Base-by-base conservation (phyloP, 2,329 filamentous ascomycete species). In the Aspergillus sp. region DNA sequence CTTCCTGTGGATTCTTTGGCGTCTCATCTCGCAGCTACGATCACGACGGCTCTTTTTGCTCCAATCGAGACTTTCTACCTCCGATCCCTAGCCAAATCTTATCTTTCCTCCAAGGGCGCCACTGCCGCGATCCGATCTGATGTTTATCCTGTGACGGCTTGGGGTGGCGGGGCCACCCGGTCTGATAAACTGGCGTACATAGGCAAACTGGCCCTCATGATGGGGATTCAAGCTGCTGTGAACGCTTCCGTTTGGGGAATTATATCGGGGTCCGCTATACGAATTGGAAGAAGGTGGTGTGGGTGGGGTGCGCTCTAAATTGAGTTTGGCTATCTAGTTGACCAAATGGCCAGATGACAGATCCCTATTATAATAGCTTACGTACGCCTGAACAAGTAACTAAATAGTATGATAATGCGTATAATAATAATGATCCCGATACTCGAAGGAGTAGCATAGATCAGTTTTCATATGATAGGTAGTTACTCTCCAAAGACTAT, bases 1-100 rank as follows among this genome's bases (percentile, higher is more conserved):
- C 72, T 75, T 34, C 74, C 75, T 5, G 71, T 74, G 11, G 75
- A 78, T 61, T 73, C 75, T 7, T 68, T 78, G 24, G 71, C 76
- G 18, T 76, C 73, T 5, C 74, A 78, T 48, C 63, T 78, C 22
- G 71, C 76, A 7, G 68, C 71, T 5, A 60, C 76, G 36, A 62
- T 75, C 38, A 75, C 71, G 8, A 69, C 64, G 12, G 62, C 73
- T n/a, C 59, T 77, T 8, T 72, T 77, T 44, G 68, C 75, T 7
- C 76, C 76, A 0, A 62, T 78, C 22, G 75, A 78, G 61, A 71
- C 73, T 6, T 62, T 76, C 11, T 76, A 72, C 51, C 68, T 76
- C 22, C 74, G 75, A 6, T 74, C 74, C 24, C 65, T 78, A 18
- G 73, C 75, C 8, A 58, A 64, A 18, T 71, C 72, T 6, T 78